phyloP scores from a whole-genome alignment of 208 protist species.

The Ichthyophonus hoferi region DNA sequence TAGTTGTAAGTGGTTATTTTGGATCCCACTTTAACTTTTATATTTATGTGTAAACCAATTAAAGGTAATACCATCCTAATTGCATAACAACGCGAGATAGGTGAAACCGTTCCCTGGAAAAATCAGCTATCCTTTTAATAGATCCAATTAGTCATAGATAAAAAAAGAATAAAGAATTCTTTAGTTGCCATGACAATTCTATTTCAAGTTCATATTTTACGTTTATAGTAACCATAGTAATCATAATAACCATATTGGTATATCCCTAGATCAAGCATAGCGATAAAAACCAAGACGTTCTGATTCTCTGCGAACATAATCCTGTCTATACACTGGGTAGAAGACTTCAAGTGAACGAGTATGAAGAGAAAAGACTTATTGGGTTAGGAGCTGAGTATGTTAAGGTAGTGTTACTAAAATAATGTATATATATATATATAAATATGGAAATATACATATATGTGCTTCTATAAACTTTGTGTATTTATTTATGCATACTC shows the following conservation, averaged over 20 bases:
- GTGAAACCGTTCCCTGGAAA: too few relatives aligned
- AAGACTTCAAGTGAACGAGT: background rate
- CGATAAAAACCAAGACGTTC: background rate
- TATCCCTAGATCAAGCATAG: background rate
- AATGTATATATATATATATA: background rate
- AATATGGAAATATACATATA: background rate
- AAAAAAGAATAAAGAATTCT: background rate
- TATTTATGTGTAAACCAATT: too few relatives aligned
- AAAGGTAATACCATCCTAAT: too few relatives aligned
- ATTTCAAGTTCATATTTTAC: background rate
- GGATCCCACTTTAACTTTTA: too few relatives aligned
- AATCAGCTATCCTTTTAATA: too few relatives aligned
- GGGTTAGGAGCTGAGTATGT: conserved; percentile 19
- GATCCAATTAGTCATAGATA: too few relatives aligned
- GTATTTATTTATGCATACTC: background rate
- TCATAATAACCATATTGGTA: background rate
- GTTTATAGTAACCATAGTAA: background rate
- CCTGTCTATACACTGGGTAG: conserved; percentile 32
- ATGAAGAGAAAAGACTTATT: background rate
- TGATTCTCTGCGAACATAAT: conserved; percentile 23
- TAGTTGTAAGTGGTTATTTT: too few relatives aligned
- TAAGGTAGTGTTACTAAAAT: conserved; percentile 13
- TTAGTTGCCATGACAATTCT: background rate
- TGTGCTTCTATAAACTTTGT: background rate
- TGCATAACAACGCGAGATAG: too few relatives aligned